Evolutionary conservation across 768 basidiomycete genomes (phyloP), one percentile per base, ranked within the genome.

Genomic region (Mycena amicta): DNA sequence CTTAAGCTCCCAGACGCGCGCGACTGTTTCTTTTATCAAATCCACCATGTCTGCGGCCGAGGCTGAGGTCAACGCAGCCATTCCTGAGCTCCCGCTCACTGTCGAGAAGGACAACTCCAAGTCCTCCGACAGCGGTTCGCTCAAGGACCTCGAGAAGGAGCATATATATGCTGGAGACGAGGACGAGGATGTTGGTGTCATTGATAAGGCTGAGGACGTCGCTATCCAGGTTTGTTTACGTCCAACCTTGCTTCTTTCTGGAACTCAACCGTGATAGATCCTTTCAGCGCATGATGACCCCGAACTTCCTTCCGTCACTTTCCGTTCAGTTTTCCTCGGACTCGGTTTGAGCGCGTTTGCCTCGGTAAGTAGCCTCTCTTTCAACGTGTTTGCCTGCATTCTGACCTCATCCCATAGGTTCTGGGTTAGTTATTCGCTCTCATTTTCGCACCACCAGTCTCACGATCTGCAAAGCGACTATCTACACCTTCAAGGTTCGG

Each of bases 241-340:
- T n/a, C n/a, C n/a, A n/a, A n/a, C n/a, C n/a, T n/a, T n/a, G n/a
- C n/a, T n/a, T n/a, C n/a, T n/a, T n/a, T n/a, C n/a, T n/a, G n/a
- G n/a, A n/a, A n/a, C n/a, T n/a, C n/a, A n/a, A n/a, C n/a, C n/a
- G 22, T 15, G 46, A 0, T 50, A 81, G 80, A 75, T 83, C 55
- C 73, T 83, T 45, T 80, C 81, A 2, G 70, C 77, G 1, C 70
- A 77, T 39, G 83, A 84, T 63, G 78, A 83, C 63, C 80, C 80
- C 3, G 68, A 69, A 12, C 65, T 79, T 16, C 80, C 79, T 2
- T 75, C 76, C 12, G 66, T 81, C 53, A 83, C 83, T 1, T 80
- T 83, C 67, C 77, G 83, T 6, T 70, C 75, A 2, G 63, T 80
- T 27, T 74, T 84, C 61, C 72, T 84, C 20, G 82, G 82, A 5